phyloP scores from a whole-genome alignment of 1,284 basidiomycete genomes.

The Microbotryum saponariae region DNA sequence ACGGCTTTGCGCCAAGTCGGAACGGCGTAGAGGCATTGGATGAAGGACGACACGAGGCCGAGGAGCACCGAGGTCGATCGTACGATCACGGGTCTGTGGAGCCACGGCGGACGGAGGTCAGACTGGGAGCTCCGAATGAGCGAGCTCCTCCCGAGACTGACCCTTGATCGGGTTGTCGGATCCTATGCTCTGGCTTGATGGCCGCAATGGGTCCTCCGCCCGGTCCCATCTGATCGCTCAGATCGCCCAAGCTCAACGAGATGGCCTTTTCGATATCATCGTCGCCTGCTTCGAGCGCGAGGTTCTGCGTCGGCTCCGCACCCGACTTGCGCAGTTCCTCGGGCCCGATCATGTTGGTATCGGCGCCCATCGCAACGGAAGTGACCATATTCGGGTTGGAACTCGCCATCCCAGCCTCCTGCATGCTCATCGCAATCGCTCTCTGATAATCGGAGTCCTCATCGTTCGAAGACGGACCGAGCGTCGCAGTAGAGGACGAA shows the following conservation, averaged over 20 bases:
- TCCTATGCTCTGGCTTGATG: conserved; percentile 13
- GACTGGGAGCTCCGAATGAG: background rate
- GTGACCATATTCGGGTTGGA: background rate
- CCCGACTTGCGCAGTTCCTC: conserved; percentile 3
- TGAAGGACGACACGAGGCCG: conserved; percentile 13
- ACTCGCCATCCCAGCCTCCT: no score
- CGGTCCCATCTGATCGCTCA: conserved; percentile 2
- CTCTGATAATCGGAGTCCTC: background rate
- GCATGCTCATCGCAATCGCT: background rate
- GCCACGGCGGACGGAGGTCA: no score
- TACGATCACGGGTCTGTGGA: conserved; percentile 11
- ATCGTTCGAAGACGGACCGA: background rate
- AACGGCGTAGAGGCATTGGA: conserved; percentile 23
- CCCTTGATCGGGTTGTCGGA: conserved; percentile 7
- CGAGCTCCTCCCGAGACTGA: background rate
- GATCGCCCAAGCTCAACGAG: conserved; percentile 13
- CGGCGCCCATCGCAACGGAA: background rate
- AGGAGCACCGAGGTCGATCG: conserved; percentile 16
- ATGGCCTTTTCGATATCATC: conserved; percentile 21
- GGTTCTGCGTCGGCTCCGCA: background rate
- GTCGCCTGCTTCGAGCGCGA: background rate
- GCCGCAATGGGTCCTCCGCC: background rate
- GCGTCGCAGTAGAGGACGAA: no score
- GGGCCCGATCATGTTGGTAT: background rate
- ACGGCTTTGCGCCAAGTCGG: conserved; percentile 21